Evolutionary conservation across 805 yeast genomes (phyloP).

Genomic region (Kodamaea leandrae): DNA sequence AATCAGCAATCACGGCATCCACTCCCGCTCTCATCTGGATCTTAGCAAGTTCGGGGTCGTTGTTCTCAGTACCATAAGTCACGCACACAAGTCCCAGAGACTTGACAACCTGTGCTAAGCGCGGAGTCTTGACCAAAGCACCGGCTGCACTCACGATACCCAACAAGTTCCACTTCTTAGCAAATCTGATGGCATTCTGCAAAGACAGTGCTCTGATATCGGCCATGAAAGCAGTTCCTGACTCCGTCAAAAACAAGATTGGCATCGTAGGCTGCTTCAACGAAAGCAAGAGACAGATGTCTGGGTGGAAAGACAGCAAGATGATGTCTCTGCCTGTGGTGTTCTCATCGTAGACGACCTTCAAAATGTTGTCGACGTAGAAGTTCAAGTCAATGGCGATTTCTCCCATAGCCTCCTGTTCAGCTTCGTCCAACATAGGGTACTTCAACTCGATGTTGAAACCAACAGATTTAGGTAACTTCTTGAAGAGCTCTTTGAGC

Average conservation of each 20-base stretch:
- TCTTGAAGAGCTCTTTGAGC: slow-evolving; percentile 75
- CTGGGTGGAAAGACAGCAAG: slow-evolving; percentile 94
- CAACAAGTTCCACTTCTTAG: slow-evolving; percentile 83
- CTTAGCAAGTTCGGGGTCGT: slow-evolving; percentile 78
- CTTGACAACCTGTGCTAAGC: slow-evolving; percentile 88
- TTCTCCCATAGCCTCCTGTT: slow-evolving; percentile 83
- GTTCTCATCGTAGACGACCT: slow-evolving; percentile 71
- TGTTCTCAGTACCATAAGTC: slow-evolving; percentile 83
- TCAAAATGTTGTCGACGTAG: slow-evolving; percentile 84
- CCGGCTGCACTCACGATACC: slow-evolving; percentile 90
- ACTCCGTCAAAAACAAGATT: slow-evolving; percentile 82
- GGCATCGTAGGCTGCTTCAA: slow-evolving; percentile 94
- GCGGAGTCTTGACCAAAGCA: slow-evolving; percentile 84
- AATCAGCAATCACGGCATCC: slow-evolving; percentile 97
- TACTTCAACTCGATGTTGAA: slow-evolving; percentile 93
- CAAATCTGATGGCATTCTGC: slow-evolving; percentile 88
- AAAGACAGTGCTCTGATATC: slow-evolving; percentile 84
- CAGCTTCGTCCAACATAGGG: slow-evolving; percentile 93
- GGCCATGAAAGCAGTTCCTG: slow-evolving; percentile 83
- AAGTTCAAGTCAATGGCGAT: slow-evolving; percentile 77
- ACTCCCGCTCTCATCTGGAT: slow-evolving; percentile 91
- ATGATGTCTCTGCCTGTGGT: slow-evolving; percentile 80
- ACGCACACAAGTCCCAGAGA: slow-evolving; percentile 89
- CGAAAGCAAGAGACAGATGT: slow-evolving; percentile 78
- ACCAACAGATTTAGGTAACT: slow-evolving; percentile 80